Conservation (phyloP, 1,139 yeast species). For the Kodamaea plutei region DNA sequence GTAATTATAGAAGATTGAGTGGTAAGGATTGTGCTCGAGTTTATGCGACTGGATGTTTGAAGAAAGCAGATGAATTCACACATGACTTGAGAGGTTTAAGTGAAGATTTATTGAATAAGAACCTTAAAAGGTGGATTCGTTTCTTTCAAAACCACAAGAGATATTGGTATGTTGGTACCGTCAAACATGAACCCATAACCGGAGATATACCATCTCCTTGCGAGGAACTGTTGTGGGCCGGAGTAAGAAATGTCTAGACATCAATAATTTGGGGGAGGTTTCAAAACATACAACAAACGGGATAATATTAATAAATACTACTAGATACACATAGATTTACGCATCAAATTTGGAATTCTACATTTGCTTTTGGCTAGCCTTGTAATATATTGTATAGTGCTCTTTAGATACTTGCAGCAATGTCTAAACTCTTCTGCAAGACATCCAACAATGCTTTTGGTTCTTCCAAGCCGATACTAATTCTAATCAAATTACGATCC, state of each 20-base stretch:
- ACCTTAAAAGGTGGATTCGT: slow-evolving; percentile 45
- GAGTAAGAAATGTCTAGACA: too few species aligned
- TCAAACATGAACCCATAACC: slow-evolving; percentile 33
- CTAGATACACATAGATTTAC: too few species aligned
- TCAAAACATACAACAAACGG: too few species aligned
- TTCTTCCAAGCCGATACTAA: slow-evolving; percentile 81
- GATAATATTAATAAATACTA: too few species aligned
- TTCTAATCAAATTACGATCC: slow-evolving; percentile 71
- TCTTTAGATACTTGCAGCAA: slow-evolving; percentile 45
- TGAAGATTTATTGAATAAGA: slow-evolving; percentile 25
- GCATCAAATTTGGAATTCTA: too few species aligned
- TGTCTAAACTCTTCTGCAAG: slow-evolving; percentile 56
- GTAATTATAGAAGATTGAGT: slow-evolving; percentile 56
- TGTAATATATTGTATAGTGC: too few species aligned
- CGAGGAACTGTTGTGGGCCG: slow-evolving; percentile 25
- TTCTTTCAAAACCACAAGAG: slow-evolving; percentile 44
- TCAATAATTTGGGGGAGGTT: too few species aligned
- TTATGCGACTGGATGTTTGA: slow-evolving; percentile 72
- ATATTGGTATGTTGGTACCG: slow-evolving; percentile 66
- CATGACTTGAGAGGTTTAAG: slow-evolving; percentile 66
- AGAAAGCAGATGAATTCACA: slow-evolving; percentile 53
- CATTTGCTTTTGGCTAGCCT: too few species aligned
- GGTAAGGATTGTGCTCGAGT: slow-evolving; percentile 76
- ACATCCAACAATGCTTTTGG: slow-evolving; percentile 50
- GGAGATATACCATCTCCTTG: slow-evolving; percentile 41